These are phyloP conservation scores for Meyerozyma guilliermondii DNA, from an alignment of 1,139 yeast species.

Conservation along the genomic window DNA sequence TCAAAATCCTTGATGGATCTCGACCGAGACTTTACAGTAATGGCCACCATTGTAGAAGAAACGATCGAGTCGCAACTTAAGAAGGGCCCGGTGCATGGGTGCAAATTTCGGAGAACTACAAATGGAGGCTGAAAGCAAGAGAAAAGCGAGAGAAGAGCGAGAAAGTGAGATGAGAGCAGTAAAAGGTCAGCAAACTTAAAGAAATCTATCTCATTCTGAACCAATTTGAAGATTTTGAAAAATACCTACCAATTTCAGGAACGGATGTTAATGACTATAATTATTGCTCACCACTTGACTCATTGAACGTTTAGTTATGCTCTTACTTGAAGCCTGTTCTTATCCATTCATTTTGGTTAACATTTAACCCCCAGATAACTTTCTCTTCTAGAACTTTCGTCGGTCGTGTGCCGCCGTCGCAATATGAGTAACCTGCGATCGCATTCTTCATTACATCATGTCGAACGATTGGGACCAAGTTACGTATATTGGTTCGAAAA, in stretches of 20 bases:
- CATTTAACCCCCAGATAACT: too few species aligned
- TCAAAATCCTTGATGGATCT: constrained; percentile 38
- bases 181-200: too few species aligned
- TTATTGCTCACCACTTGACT: too few species aligned
- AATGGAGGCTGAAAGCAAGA: too few species aligned
- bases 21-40: constrained; percentile 49
- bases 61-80: not conserved
- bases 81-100: not conserved
- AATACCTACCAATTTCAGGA: too few species aligned
- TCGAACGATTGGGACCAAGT: constrained; percentile 81
- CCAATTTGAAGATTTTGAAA: too few species aligned
- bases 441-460: constrained; percentile 17
- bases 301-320: too few species aligned
- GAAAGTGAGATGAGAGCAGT: too few species aligned
- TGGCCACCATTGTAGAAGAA: constrained; percentile 24
- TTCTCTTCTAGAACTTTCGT: constrained; percentile 1
- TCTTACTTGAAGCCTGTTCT: not conserved
- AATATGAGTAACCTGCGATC: not conserved
- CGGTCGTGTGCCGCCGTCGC: constrained; percentile 1
- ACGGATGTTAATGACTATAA: too few species aligned
- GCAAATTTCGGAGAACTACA: too few species aligned
- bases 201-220: too few species aligned
- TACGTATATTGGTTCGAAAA: constrained; percentile 83
- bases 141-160: too few species aligned
- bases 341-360: not conserved